phyloP scores from a whole-genome alignment of 768 basidiomycete genomes.

The Strobilomyces echinocephalus region DNA sequence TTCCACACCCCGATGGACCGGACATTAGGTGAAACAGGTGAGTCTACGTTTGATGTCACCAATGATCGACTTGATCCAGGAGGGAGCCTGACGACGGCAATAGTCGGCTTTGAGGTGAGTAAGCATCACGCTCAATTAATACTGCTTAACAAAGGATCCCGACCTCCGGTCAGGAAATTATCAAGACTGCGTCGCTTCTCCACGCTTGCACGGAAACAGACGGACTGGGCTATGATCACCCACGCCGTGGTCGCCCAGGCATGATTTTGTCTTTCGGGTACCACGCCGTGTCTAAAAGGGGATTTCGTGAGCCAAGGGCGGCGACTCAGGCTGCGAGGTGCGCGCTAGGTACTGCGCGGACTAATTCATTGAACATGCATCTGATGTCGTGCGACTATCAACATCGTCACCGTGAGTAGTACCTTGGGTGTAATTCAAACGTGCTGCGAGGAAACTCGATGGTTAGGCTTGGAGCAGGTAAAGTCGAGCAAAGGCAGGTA shows the following conservation, averaged over 20 bases:
- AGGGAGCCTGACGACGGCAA: neutral
- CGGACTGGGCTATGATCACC: neutral
- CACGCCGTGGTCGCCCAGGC: neutral
- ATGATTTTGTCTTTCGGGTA: neutral
- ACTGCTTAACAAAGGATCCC: neutral
- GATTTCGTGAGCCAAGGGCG: neutral
- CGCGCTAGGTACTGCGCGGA: neutral
- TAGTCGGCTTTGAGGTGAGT: conserved; percentile 9
- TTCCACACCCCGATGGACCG: neutral
- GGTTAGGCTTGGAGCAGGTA: conserved; percentile 4
- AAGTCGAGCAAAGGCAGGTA: neutral
- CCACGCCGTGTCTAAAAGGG: neutral
- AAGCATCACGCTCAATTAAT: conserved; percentile 7
- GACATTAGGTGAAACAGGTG: conserved; percentile 17
- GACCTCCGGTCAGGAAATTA: neutral
- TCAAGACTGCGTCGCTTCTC: neutral
- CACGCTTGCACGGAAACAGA: neutral
- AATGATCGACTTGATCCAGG: neutral
- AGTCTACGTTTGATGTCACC: neutral
- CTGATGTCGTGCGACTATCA: neutral
- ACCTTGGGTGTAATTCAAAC: neutral
- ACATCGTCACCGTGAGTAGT: neutral
- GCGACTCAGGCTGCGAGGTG: neutral
- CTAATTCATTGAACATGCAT: conserved; percentile 1
- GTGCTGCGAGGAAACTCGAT: neutral